Evolutionary conservation across 1,284 basidiomycete genomes (phyloP), one percentile per base, ranked within the genome.

Genomic region (Pseudozyma pruni): DNA sequence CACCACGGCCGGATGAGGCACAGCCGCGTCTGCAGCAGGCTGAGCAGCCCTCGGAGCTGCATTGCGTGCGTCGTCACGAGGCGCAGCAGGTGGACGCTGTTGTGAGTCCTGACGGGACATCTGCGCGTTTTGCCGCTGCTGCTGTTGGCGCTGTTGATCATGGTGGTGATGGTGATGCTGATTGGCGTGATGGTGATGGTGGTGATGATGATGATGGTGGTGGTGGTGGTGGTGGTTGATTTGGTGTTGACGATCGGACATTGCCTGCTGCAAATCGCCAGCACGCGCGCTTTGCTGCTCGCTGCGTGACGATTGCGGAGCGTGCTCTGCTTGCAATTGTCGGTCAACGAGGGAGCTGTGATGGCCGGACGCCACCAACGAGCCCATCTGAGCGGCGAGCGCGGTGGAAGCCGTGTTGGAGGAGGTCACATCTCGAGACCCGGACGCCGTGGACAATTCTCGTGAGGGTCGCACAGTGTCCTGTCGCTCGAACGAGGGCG

Each of bases 381-480:
- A 62, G 42, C 58, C 58, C 4, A 70, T 37, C 29, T 70, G 67
- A 14, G 60, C 67, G 20, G 60, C 67, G 8, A 70, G 58, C 17
- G 67, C 67, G 1, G 47, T 59, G 11, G 60, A 63, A 17, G 67
- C 67, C 17, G 50, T 19, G 29, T 50, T 69, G 42, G 57, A 62
- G 34, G 67, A 63, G n/a, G 51, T 29, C 4, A 37, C 47, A 13
- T 63, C 51, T 16, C 60, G 51, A 14, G 60, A 59, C 17, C 56
- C 56, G 14, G 67, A 59, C 8, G 67, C 48, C 8, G 45, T n/a
- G 4, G 55, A 29, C 29, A 60, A 60, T 25, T 46, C 45, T 4
- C 67, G 50, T 22, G 67, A 59, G n/a, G 67, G 60, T 37, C 60
- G 50, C n/a, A 70, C 67, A 3, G 67, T 70, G 32, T 70, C 67